Base-by-base conservation (phyloP, 345 rosid genomes). In the Boechera divaricarpa region DNA sequence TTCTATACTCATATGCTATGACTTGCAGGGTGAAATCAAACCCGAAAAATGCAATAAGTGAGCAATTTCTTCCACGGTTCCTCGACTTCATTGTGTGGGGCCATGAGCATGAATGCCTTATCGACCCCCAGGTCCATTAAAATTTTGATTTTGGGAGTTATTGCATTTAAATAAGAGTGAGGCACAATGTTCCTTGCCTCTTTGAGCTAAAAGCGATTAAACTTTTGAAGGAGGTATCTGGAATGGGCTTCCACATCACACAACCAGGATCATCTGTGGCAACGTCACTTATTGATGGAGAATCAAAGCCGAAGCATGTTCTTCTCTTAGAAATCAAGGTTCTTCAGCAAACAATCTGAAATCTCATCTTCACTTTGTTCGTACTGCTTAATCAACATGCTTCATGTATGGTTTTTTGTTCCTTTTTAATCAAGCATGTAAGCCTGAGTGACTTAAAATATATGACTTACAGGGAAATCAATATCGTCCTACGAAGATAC, bases 211-310 rank as follows among this genome's bases (percentile, higher is more conserved):
- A 86, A 65, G 53, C 54, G n/a, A 82, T 83, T 81, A 78, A 74
- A 82, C 57, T 81, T 63, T 78, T 75, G 63, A 83, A 94, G 98
- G 99, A 95, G 84, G 94, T 95, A 77, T 84, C 91, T 18, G 99
- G 99, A 58, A 92, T 95, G 98, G 99, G 99, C 70, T 95, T 95
- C 80, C 99, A 95, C 85, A 84, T 95, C 67, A 92, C 97, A n/a
- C 99, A 92, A 85, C 97, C 99, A 21, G 98, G 99, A 74, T 95
- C 99, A 66, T 95, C 99, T n/a, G 86, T 95, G 62, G 99, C 99
- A 63, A 95, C 99, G 4, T 95, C 99, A 56, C 88, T 95, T 55
- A 95, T 95, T 79, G 98, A 92, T 82, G 99, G 99, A 73, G 99
- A 95, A 80, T 92, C 99, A 77, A 95, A 91, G 83, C 99, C 91